Percentiles rank a stretch among this genome's conserved stretches.
These are phyloP conservation scores for Sclerotinia glacialis DNA, from an alignment of 2,329 filamentous ascomycete genomes.

Conservation along the genomic window DNA sequence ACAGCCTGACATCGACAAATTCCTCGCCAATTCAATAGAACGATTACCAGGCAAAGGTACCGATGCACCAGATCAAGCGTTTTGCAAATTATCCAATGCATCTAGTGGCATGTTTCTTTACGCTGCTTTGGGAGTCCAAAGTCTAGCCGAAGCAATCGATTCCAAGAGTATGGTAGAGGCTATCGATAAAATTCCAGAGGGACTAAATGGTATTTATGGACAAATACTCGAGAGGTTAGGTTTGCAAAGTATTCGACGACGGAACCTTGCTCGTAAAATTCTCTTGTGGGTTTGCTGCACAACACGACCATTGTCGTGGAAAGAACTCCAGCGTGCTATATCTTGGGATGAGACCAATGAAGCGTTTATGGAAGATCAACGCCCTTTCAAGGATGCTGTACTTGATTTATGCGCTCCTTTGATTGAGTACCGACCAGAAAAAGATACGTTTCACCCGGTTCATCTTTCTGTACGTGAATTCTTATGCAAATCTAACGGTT, in stretches of 20 bases:
- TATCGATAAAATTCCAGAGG: constrained; percentile 12
- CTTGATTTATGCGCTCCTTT: constrained; percentile 13
- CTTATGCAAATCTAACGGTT: not conserved
- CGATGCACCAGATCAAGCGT: constrained; percentile 3
- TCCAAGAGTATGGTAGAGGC: constrained; percentile 12
- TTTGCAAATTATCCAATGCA: constrained; percentile 6
- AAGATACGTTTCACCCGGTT: not conserved
- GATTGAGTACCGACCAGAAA: constrained; percentile 17
- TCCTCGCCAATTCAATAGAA: constrained; percentile 1
- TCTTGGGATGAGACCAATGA: constrained; percentile 11
- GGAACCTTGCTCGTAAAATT: constrained; percentile 5
- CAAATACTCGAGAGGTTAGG: constrained; percentile 17
- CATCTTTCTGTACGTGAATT: constrained; percentile 18
- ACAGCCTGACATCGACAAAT: constrained; percentile 19
- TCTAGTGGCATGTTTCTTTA: constrained; percentile 20
- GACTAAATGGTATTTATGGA: constrained; percentile 13
- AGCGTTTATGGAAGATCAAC: constrained; percentile 8
- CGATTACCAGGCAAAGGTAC: constrained; percentile 10
- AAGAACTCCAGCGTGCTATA: constrained; percentile 15
- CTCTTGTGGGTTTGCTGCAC: constrained; percentile 17
- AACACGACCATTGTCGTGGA: constrained; percentile 15
- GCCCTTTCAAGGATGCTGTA: constrained; percentile 18
- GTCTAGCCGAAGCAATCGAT: constrained; percentile 15
- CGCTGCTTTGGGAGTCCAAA: constrained; percentile 13
- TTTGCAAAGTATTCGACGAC: constrained; percentile 16